Base-by-base conservation (phyloP, 257 asterid genomes). In the Echites panduratus region DNA sequence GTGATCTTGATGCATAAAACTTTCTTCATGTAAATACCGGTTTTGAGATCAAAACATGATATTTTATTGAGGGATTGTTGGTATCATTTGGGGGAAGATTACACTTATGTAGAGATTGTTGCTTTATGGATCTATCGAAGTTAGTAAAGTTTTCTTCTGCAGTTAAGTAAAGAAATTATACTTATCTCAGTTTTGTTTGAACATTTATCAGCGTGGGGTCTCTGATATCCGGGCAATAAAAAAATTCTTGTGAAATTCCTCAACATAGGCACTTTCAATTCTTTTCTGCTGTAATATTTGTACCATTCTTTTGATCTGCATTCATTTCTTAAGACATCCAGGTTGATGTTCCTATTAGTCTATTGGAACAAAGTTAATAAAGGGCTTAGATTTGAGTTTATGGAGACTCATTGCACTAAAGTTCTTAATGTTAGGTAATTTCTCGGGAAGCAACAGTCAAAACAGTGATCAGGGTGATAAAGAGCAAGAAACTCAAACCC, bases 401-500 rank as follows among this genome's bases (percentile, higher is more conserved):
- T 63, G 56, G 48, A 66, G 64, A 56, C 53, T 69, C 62, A 71
- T 71, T 44, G 45, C 47, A n/a, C 74, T 74, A 79, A 78, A 77
- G 53, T 66, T 76, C 66, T 76, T 26, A 75, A 70, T 84, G 65
- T 54, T 79, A 89, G 93, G 84, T 70, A 68, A 74, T 80, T 76
- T 81, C 77, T 81, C 85, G 49, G 66, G 66, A 74, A 79, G 80
- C 68, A 86, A 72, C 81, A 75, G 78, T 75, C 79, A 80, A 16
- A 59, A 80, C 66, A 81, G 66, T 80, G 66, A 74, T 50, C 77
- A 59, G 76, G 79, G 66, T 70, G 84, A 81, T 70, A 50, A 77
- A 74, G 90, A 80, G 71, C 77, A 64, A 56, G 62, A 69, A 16
- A 75, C 89, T 90, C 79, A 87, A 56, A 80, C 80, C 67, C 72